These are phyloP conservation scores for Paramecium pentaurelia DNA, from an alignment of 73 alveolate species.

Conservation along the genomic window DNA sequence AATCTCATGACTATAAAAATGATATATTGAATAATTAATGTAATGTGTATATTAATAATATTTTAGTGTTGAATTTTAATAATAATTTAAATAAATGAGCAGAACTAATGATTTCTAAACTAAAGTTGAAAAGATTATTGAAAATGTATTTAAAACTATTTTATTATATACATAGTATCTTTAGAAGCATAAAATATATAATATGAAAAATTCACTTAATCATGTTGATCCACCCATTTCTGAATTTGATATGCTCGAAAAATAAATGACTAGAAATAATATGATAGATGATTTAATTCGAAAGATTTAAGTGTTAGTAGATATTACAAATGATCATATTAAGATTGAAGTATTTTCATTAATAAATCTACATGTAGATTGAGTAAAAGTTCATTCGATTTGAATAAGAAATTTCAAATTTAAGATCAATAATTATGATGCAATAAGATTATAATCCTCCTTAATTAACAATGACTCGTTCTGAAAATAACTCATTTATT, in stretches of 20 bases:
- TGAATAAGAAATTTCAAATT: background rate
- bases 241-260: background rate
- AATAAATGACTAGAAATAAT: background rate
- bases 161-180: background rate
- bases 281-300: background rate
- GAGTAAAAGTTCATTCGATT: background rate
- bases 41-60: background rate
- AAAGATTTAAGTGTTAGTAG: background rate
- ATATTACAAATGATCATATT: background rate
- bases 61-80: background rate
- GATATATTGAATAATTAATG: background rate
- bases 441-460: background rate
- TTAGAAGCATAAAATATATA: background rate
- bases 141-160: background rate
- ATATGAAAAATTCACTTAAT: background rate
- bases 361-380: background rate
- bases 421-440: background rate
- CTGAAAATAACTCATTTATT: background rate
- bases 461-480: background rate
- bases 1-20: background rate
- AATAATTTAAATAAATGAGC: background rate
- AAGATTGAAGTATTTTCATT: background rate
- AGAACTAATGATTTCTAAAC: background rate
- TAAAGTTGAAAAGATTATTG: background rate
- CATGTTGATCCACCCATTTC: background rate